Base-by-base conservation (phyloP, 2,329 filamentous ascomycete species). In the Epichloe gansuensis region DNA sequence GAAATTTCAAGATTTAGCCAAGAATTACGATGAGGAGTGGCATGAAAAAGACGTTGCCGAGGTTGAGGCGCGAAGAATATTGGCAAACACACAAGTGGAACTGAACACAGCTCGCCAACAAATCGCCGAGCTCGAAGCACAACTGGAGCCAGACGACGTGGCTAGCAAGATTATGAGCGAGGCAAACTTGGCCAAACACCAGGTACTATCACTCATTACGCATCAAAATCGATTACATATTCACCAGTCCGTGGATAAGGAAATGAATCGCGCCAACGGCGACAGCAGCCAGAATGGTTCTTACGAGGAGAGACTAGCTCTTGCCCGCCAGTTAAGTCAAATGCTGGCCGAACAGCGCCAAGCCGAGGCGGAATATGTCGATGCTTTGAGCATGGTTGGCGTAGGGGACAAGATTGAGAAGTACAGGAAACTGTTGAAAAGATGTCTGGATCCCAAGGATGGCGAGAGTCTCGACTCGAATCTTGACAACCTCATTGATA, bases 11-110 rank as follows among this genome's bases (percentile, higher is more conserved):
- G 82, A 84, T 56, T 72, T 90, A 11, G 80, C 85, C 2, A 74
- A 75, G 52, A 82, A 75, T 52, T 89, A 88, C 61, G 87, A 93
- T 53, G 78, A 83, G 31, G 85, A 91, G 63, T 79, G 87, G 60
- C 76, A 78, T 50, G 85, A 89, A 57, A 89, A 87, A 62, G 81
- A 88, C 50, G 74, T 77, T 17, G 81, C 81, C 3, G 82, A 86
- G 60, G 76, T 76, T 27, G 85, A 87, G 63, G 83, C 83, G 3
- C 78, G 78, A 48, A 74, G 80, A 15, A 79, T 84, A 51, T 73
- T 88, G 15, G 73, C 74, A 54, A 84, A 83, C 58, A 82, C 85
- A 0, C 79, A 85, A 56, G 74, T 77, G 35, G 87, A 91, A 62
- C 73, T 88, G 4, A 75, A 78, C 44, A 69, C 72, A 1, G 71